A percentile compares a stretch with the other conserved stretches of the same genome.
Evolutionary conservation across 164 flowering plant species (phyloP).

Genomic region (Macadamia tetraphylla): DNA sequence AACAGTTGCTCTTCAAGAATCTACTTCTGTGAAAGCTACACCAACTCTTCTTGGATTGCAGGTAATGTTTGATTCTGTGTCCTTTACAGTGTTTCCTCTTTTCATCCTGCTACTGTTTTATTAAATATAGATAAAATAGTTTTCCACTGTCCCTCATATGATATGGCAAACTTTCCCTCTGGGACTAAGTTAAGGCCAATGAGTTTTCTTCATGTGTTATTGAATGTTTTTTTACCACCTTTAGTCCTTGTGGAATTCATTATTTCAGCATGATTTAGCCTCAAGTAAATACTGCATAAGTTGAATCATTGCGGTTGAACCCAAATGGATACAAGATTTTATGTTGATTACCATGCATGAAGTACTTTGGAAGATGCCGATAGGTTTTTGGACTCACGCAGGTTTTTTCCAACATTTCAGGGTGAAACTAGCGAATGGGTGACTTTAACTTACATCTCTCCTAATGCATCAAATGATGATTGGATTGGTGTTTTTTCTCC

Average conservation of each 20-base stretch:
- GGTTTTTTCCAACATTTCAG: constrained; percentile 22
- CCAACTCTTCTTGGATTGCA: constrained; percentile 63
- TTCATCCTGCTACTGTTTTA: too few relatives aligned
- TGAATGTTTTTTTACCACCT: too few relatives aligned
- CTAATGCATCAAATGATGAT: constrained; percentile 63
- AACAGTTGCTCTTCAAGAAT: constrained; percentile 28
- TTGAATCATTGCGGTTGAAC: too few relatives aligned
- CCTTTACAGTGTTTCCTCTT: too few relatives aligned
- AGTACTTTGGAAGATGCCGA: too few relatives aligned
- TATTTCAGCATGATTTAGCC: neutral
- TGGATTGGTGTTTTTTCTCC: constrained; percentile 99
- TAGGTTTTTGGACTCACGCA: neutral
- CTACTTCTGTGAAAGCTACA: constrained; percentile 56
- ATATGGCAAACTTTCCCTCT: constrained; percentile 3
- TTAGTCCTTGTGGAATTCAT: neutral
- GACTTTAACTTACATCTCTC: constrained; percentile 35
- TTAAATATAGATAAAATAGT: too few relatives aligned
- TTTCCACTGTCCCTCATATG: too few relatives aligned
- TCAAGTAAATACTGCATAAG: too few relatives aligned
- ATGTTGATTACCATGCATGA: too few relatives aligned
- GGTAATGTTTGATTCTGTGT: constrained; percentile 16
- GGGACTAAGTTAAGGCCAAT: too few relatives aligned
- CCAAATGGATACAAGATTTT: too few relatives aligned
- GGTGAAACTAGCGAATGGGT: constrained; percentile 63
- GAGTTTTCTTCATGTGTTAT: too few relatives aligned